Percentiles rank a stretch among this genome's conserved stretches.
phyloP scores from a whole-genome alignment of 805 yeast species.

The Brettanomyces anomalus region DNA sequence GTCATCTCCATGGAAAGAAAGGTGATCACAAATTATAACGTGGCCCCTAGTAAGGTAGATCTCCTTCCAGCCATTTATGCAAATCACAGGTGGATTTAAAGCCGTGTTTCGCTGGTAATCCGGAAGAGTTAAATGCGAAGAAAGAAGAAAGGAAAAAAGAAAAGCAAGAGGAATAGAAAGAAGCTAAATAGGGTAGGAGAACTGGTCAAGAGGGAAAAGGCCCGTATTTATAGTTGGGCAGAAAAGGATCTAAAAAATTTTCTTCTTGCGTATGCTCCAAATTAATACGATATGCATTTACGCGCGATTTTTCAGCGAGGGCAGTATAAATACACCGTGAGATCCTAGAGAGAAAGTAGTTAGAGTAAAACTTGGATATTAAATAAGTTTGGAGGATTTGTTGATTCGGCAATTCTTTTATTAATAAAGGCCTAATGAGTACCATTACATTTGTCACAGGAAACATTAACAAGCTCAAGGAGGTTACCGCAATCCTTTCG shows the following conservation, averaged over 20 bases:
- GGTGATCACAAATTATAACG: slow-evolving; percentile 19
- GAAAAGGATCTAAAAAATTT: background rate
- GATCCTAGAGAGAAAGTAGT: background rate
- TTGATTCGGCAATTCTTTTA: background rate
- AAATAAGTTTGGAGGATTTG: background rate
- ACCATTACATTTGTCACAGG: slow-evolving; percentile 48
- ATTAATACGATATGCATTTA: no score
- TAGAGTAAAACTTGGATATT: no score
- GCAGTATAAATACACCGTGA: background rate
- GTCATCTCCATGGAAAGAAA: slow-evolving; percentile 7
- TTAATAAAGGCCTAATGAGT: slow-evolving; percentile 12
- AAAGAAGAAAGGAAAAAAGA: slow-evolving; percentile 7
- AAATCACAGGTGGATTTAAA: slow-evolving; percentile 21
- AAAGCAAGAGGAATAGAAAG: slow-evolving; percentile 1
- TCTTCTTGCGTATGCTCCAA: background rate
- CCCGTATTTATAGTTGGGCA: background rate
- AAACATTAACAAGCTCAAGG: slow-evolving; percentile 77
- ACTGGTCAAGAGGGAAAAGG: background rate
- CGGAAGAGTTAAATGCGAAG: slow-evolving; percentile 22
- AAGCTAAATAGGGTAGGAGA: background rate
- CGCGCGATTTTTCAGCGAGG: background rate
- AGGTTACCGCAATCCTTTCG: slow-evolving; percentile 68
- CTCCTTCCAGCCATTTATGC: slow-evolving; percentile 36
- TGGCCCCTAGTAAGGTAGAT: slow-evolving; percentile 12
- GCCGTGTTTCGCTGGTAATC: slow-evolving; percentile 31